Evolutionary conservation across 2,329 filamentous ascomycete genomes (phyloP), one percentile per base, ranked within the genome.

Genomic region (Cordyceps farinosa): DNA sequence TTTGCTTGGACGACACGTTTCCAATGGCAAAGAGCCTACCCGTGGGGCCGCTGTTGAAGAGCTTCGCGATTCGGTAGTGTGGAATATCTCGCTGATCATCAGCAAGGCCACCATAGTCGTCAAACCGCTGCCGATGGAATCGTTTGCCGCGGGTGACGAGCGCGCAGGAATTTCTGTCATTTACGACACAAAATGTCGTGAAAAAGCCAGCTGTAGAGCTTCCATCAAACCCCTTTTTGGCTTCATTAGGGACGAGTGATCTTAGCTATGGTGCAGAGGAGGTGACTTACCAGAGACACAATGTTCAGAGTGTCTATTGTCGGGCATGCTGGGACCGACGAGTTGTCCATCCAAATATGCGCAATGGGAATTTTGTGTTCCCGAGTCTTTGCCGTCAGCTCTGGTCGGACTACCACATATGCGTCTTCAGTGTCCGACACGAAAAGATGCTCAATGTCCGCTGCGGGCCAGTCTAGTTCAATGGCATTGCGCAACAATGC

Each of bases 151-250:
- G 68, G 1, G 69, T 70, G 15, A 73, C 67, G 38, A 73, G 64
- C 3, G 67, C 67, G 53, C 70, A 70, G 11, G 65, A 62, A 10
- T 58, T 48, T 29, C 65, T 64, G n/a, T 61, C 53, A 27, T 65
- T 67, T 22, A 72, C 69, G 1, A 70, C 65, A 3, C 67, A 67
- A 42, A 74, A 70, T n/a, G 71, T 68, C 3, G 72, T 73, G 59
- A 73, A 73, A 2, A 74, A 67, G 4, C 68, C 67, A 2, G 67
- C 68, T 9, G 67, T 69, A 45, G 61, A 70, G 55, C 65, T 69
- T n/a, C 58, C 68, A 45, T 69, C 69, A 22, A 68, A 62, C 2
- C 67, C 68, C 67, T 13, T 36, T 38, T 6, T 52, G 1, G 9
- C 22, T 22, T 22, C 22, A 15, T 42, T 50, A 54, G 27, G 48